A percentile compares a stretch with the other conserved stretches of the same genome.
phyloP scores from a whole-genome alignment of 768 basidiomycete species.

The Glaciozyma antarctica region DNA sequence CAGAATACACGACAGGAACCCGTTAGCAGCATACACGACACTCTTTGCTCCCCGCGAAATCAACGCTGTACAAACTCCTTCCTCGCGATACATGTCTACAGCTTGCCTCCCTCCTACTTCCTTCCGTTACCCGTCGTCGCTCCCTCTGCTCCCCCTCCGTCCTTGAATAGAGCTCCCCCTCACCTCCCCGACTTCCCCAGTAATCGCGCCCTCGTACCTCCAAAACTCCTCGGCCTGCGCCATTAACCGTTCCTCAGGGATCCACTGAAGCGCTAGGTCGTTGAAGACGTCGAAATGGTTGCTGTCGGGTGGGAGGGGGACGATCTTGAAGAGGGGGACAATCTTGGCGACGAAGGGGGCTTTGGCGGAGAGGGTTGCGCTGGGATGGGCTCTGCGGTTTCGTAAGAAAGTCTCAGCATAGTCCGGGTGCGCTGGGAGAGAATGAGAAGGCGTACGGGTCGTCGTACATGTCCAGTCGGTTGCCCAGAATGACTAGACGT shows the following conservation, averaged over 20 bases:
- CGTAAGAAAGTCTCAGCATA: not conserved
- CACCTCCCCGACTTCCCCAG: not conserved
- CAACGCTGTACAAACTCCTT: no score
- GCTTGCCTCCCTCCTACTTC: no score
- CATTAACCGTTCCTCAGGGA: not conserved
- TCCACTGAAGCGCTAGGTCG: constrained; percentile 29
- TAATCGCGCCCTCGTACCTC: not conserved
- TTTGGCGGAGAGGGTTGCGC: not conserved
- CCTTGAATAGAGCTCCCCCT: not conserved
- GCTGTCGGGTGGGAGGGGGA: constrained; percentile 16
- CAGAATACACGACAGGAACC: no score
- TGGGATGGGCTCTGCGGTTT: not conserved
- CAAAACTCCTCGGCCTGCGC: not conserved
- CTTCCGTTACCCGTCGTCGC: not conserved
- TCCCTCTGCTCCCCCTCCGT: not conserved
- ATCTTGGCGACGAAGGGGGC: not conserved
- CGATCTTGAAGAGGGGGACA: constrained; percentile 1
- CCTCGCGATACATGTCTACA: no score
- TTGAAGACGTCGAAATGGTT: constrained; percentile 30
- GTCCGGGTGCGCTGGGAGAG: not conserved
- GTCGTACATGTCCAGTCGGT: constrained; percentile 30
- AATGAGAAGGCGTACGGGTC: constrained; percentile 19
- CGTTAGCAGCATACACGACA: no score
- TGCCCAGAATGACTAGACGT: constrained; percentile 22
- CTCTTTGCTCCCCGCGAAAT: no score